Conservation (phyloP, 805 yeast species). For the Metschnikowia borealis region DNA sequence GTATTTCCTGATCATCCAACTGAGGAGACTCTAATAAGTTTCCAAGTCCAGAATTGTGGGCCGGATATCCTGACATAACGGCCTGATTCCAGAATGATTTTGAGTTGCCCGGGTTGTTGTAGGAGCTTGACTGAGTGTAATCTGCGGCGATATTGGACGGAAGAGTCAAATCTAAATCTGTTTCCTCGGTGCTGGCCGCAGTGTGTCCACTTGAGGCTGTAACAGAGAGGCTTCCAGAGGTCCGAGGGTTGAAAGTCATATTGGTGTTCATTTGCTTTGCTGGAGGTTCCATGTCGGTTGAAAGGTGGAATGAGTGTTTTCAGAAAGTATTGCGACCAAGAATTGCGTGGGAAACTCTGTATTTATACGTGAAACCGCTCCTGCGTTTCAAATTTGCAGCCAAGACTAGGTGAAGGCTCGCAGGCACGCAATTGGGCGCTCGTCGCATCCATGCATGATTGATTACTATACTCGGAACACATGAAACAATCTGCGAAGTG, state of each 20-base stretch:
- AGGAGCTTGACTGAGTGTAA: neutral
- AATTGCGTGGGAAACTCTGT: neutral
- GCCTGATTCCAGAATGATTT: constrained; percentile 1
- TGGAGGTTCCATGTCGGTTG: neutral
- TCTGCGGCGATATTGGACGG: constrained; percentile 4
- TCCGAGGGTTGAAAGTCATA: constrained; percentile 12
- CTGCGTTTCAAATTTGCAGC: constrained; percentile 16
- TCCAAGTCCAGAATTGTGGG: neutral
- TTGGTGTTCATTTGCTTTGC: constrained; percentile 5
- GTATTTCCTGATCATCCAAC: constrained; percentile 13
- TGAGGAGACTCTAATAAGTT: constrained; percentile 8
- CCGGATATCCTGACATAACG: neutral
- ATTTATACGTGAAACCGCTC: constrained; percentile 9
- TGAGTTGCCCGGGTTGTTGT: neutral
- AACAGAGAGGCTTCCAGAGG: constrained; percentile 17
- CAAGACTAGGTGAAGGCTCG: constrained; percentile 2
- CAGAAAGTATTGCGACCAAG: neutral
- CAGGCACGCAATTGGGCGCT: constrained; percentile 5
- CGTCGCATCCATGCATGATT: neutral
- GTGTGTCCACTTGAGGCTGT: constrained; percentile 15
- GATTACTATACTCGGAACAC: neutral
- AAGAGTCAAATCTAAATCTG: constrained; percentile 12
- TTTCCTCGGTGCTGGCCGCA: constrained; percentile 12
- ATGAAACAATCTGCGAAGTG: constrained; percentile 1
- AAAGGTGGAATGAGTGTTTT: neutral